Base-by-base conservation (phyloP, 192 early-diverging fungal species). In the Hyaloraphidium curvatum region DNA sequence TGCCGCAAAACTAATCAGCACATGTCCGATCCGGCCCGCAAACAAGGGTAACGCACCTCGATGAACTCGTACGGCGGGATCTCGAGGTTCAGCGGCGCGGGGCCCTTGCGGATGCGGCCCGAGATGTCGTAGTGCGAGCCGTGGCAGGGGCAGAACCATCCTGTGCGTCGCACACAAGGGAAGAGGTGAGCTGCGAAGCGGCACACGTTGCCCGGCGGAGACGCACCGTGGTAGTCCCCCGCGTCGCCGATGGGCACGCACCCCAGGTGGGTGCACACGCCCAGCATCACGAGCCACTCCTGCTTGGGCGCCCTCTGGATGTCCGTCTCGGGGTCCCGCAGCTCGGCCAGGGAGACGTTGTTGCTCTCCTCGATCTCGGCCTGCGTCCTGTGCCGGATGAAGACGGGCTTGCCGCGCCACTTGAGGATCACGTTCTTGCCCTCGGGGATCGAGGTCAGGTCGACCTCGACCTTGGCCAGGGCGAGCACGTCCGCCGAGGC, bases 61-160 rank as follows among this genome's bases (percentile, higher is more conserved):
- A 59, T 58, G 40, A 68, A 61, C 23, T 63, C 73, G 62, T 83
- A 79, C 58, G 59, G 64, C 48, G 93, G 93, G 55, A 97, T 80
- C 74, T 97, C 93, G 66, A 97, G 76, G 79, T 97, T 97, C 39
- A 97, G 76, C 29, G 93, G 93, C 53, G 93, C 93, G 26, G 93
- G 93, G 52, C 93, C 93, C 76, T 94, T 91, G 61, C 93, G 80
- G 58, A 93, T 91, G 72, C 92, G 89, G 39, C 92, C 92, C 53
- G 89, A 91, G 59, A 97, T 89, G 67, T 97, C 93, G 67, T 97
- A 97, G 66, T 97, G 93, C 31, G 93, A 97, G 54, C 93, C 93
- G 74, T 97, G 93, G 80, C 93, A 97, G 51, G 93, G 93, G 72
- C 93, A 97, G 81, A 93, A 97, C 93, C 93, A 97, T 60, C 93